Evolutionary conservation across 352 stramenopile genomes (phyloP), one percentile per base, ranked within the genome.

Genomic region (Phytophthora multivora): DNA sequence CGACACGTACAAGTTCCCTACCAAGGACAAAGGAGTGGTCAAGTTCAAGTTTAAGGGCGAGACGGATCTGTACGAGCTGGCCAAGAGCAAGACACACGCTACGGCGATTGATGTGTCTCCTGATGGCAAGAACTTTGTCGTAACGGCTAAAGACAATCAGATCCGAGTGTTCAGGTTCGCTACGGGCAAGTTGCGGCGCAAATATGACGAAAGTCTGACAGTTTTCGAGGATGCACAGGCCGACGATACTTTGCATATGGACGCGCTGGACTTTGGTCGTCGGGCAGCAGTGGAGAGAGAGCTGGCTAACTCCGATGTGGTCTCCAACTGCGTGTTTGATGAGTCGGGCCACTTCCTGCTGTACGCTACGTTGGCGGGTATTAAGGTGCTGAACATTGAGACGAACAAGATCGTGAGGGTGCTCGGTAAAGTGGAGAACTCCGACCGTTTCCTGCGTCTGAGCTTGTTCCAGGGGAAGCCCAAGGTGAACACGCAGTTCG

Each of bases 341-440:
- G 88, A 97, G 58, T 96, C 85, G 0, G 97, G 97, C n/a, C 77
- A 97, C 58, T 99, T 98, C 64, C 74, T 99, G 3, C 49, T 99
- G 41, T 97, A 98, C 56, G 83, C 95, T 13, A 99, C 96, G 16
- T 80, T 99, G 51, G 59, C 98, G 5, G 98, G 98, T 3, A 94
- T 99, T 61, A 99, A 99, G 76, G 77, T 98, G 10, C 89, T 99
- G 31, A 97, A 98, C 61, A 70, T 98, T 7, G 86, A 98, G 71
- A 97, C 88, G 31, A 98, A 98, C 75, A 96, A 94, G 42, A 71
- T 98, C 6, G 80, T 94, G 1, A 79, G 81, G 31, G 89, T 98
- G 21, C 77, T 99, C 10, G 97, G 97, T 10, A 97, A 96, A 52
- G 88, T 94, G 7, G 98, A 99, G 79, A 98, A 89, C 43, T 96